Evolutionary conservation across 768 basidiomycete species (phyloP).

Genomic region (Phlegmacium glaucopus): DNA sequence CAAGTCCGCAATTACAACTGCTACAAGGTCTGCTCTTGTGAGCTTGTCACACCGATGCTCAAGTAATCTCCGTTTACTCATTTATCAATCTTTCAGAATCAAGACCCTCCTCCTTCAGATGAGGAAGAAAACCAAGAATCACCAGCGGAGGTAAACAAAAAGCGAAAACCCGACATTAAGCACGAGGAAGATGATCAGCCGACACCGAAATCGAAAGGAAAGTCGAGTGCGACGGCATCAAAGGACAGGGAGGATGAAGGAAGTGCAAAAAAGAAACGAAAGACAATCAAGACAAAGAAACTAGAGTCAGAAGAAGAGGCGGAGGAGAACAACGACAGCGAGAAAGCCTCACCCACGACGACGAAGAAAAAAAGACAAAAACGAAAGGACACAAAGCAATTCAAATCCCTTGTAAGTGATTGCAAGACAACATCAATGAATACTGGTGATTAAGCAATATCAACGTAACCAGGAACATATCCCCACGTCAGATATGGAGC

Average conservation of each 20-base stretch:
- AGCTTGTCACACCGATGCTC: conserved; percentile 2
- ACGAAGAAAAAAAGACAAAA: conserved; percentile 11
- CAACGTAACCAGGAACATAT: conserved; percentile 20
- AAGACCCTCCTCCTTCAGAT: conserved; percentile 3
- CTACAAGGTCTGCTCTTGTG: conserved; percentile 37
- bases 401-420: conserved; percentile 35
- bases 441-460: not conserved
- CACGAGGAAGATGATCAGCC: not conserved
- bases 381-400: conserved; percentile 21
- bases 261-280: conserved; percentile 7
- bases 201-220: conserved; percentile 6
- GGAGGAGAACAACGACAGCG: conserved; percentile 1
- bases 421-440: not conserved
- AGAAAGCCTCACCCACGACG: not conserved
- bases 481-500: conserved; percentile 38
- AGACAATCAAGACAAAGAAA: conserved; percentile 9
- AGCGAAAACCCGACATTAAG: conserved; percentile 10
- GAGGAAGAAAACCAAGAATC: not conserved
- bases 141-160: conserved; percentile 7
- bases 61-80: not conserved
- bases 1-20: conserved; percentile 44
- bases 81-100: conserved; percentile 3
- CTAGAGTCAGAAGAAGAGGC: conserved; percentile 6
- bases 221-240: conserved; percentile 8
- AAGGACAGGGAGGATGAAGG: conserved; percentile 6